phyloP scores from a whole-genome alignment of 2,329 filamentous ascomycete species.

The Xylariaceae sp. region DNA sequence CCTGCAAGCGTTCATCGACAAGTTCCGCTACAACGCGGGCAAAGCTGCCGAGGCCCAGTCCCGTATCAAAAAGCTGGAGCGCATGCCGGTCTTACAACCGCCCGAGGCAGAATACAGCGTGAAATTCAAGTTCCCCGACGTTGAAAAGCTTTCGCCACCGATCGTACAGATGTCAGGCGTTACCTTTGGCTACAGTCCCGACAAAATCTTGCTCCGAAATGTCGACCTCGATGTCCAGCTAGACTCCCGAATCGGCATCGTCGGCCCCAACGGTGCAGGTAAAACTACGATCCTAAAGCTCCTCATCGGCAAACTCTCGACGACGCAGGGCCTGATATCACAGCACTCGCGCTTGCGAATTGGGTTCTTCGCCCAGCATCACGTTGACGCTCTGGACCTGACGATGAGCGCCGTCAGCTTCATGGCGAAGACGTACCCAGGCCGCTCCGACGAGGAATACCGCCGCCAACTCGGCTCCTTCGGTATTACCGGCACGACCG shows the following conservation, averaged over 20 bases:
- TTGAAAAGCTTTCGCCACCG: constrained; percentile 94
- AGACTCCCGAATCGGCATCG: constrained; percentile 96
- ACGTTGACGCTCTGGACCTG: constrained; percentile 92
- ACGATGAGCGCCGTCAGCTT: constrained; percentile 87
- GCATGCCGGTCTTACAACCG: constrained; percentile 86
- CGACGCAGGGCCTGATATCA: constrained; percentile 77
- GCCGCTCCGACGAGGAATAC: constrained; percentile 93
- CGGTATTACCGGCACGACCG: constrained; percentile 88
- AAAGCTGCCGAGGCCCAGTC: constrained; percentile 98
- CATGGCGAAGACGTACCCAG: constrained; percentile 90
- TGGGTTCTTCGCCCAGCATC: constrained; percentile 97
- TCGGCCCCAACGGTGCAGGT: constrained; percentile 98
- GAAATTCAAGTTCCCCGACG: constrained; percentile 94
- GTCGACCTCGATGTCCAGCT: constrained; percentile 96
- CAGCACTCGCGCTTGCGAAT: constrained; percentile 84
- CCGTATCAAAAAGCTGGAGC: constrained; percentile 97
- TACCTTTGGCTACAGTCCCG: constrained; percentile 79
- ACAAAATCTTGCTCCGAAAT: constrained; percentile 75
- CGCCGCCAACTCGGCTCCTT: constrained; percentile 89
- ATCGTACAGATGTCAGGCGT: constrained; percentile 97
- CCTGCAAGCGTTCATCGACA: constrained; percentile 97
- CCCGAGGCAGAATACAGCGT: constrained; percentile 95
- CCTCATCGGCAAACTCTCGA: constrained; percentile 79
- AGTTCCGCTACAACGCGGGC: constrained; percentile 98
- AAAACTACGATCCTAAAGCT: constrained; percentile 98